Conservation (phyloP, 306 rosid species). For the Acmispon strigosus region DNA sequence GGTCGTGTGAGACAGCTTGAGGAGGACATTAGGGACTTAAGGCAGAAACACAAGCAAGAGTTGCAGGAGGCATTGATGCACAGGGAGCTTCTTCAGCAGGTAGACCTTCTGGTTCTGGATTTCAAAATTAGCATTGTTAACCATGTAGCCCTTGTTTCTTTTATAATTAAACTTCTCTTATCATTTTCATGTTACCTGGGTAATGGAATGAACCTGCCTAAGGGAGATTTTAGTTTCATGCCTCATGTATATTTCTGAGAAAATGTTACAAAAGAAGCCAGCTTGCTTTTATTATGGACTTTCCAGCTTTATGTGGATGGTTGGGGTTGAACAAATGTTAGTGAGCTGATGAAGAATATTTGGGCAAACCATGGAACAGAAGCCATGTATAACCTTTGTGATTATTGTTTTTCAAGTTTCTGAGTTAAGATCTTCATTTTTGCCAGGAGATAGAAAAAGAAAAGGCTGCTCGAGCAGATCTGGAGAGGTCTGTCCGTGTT, state of each 20-base stretch:
- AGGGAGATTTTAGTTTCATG: constrained; percentile 3
- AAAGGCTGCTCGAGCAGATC: constrained; percentile 79
- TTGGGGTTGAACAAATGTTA: constrained; percentile 1
- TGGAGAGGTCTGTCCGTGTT: constrained; percentile 66
- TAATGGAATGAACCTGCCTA: neutral
- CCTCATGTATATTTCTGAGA: neutral
- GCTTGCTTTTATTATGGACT: constrained; percentile 16
- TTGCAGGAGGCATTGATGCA: constrained; percentile 79
- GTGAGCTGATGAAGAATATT: constrained; percentile 10
- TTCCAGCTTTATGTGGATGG: neutral
- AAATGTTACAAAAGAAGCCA: constrained; percentile 15
- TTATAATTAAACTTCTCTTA: neutral
- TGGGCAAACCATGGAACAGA: constrained; percentile 5
- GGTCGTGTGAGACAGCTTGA: constrained; percentile 92
- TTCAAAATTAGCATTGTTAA: constrained; percentile 1
- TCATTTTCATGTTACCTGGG: neutral
- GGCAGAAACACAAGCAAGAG: constrained; percentile 90
- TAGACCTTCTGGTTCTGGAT: constrained; percentile 29
- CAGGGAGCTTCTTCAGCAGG: constrained; percentile 91
- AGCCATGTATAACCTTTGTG: constrained; percentile 3
- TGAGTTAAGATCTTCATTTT: constrained; percentile 25
- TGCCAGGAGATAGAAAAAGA: constrained; percentile 87
- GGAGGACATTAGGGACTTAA: constrained; percentile 67
- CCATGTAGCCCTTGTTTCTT: constrained; percentile 11
- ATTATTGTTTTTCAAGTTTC: constrained; percentile 14